Conservation (phyloP, 192 early-diverging fungal genomes). For the Gryganskiella cystojenkinii region DNA sequence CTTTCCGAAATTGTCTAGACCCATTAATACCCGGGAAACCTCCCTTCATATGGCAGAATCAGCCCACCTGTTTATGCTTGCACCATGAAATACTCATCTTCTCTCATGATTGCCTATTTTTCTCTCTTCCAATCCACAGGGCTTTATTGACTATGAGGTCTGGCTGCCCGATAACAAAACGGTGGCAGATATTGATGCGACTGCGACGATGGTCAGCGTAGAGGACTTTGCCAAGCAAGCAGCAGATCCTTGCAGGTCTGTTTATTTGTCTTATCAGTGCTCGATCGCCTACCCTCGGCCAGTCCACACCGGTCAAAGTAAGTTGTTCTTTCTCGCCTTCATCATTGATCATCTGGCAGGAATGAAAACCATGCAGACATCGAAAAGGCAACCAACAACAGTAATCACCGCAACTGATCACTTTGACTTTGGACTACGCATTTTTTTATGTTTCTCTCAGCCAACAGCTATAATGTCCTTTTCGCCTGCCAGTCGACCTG, state of each 20-base stretch:
- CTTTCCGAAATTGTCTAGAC: too few species aligned
- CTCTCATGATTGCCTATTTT: too few species aligned
- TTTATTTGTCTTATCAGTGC: constrained; percentile 30
- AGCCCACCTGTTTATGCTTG: too few species aligned
- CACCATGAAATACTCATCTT: too few species aligned
- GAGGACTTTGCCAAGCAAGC: constrained; percentile 5
- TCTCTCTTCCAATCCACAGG: constrained; percentile 2
- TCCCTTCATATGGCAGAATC: too few species aligned
- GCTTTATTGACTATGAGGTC: constrained; percentile 42
- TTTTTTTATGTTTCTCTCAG: not conserved
- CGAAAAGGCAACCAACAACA: too few species aligned
- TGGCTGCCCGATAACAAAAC: constrained; percentile 31
- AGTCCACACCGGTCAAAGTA: constrained; percentile 30
- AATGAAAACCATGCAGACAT: too few species aligned
- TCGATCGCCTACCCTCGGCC: constrained; percentile 45
- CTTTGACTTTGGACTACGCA: too few species aligned
- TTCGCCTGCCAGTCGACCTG: constrained; percentile 55
- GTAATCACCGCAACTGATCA: too few species aligned
- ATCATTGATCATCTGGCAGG: too few species aligned
- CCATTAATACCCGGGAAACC: too few species aligned
- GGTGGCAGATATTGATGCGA: constrained; percentile 5
- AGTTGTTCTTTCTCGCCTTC: constrained; percentile 6
- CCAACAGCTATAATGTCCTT: constrained; percentile 40
- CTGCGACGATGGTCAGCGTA: not conserved
- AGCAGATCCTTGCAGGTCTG: constrained; percentile 38